These are phyloP conservation scores for Axilococcus clingmanii DNA, from an alignment of 139 green algal species.

Conservation along the genomic window DNA sequence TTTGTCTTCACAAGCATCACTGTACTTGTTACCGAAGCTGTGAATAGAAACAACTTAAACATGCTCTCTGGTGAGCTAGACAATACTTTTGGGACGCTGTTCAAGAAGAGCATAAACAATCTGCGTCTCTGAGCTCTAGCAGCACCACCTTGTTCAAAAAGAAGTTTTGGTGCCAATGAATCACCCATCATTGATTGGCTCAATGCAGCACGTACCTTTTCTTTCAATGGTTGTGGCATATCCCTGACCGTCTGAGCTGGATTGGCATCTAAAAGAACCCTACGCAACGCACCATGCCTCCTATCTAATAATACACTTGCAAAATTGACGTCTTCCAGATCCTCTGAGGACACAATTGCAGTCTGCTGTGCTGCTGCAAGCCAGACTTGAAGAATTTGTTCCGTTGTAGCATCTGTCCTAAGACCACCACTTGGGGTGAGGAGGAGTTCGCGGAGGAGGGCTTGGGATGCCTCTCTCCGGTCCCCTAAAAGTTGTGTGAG, in stretches of 20 bases:
- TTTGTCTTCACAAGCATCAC: not conserved
- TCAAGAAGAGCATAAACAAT: constrained; percentile 16
- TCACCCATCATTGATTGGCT: constrained; percentile 8
- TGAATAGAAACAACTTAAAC: constrained; percentile 15
- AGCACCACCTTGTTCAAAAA: not conserved
- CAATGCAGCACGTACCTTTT: constrained; percentile 4
- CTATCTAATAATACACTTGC: constrained; percentile 18
- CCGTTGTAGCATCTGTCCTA: constrained; percentile 21
- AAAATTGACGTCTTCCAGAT: constrained; percentile 12
- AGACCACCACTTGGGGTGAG: constrained; percentile 11
- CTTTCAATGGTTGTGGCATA: constrained; percentile 9
- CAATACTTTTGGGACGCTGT: constrained; percentile 6
- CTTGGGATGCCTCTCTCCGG: constrained; percentile 15
- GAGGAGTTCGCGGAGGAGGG: constrained; percentile 25
- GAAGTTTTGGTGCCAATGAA: too few relatives aligned
- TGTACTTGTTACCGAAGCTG: constrained; percentile 2
- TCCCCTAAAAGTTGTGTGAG: constrained; percentile 29
- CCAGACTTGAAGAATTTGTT: constrained; percentile 28
- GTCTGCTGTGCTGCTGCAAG: constrained; percentile 15
- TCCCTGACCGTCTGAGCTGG: constrained; percentile 14
- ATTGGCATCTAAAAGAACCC: constrained; percentile 17
- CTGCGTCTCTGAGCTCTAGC: constrained; percentile 21
- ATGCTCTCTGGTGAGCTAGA: constrained; percentile 11
- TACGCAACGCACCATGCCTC: constrained; percentile 18
- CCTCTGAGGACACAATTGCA: not conserved